Evolutionary conservation across 139 green algal species (phyloP), one percentile per base, ranked within the genome.

Genomic region (Gonium pectorale): DNA sequence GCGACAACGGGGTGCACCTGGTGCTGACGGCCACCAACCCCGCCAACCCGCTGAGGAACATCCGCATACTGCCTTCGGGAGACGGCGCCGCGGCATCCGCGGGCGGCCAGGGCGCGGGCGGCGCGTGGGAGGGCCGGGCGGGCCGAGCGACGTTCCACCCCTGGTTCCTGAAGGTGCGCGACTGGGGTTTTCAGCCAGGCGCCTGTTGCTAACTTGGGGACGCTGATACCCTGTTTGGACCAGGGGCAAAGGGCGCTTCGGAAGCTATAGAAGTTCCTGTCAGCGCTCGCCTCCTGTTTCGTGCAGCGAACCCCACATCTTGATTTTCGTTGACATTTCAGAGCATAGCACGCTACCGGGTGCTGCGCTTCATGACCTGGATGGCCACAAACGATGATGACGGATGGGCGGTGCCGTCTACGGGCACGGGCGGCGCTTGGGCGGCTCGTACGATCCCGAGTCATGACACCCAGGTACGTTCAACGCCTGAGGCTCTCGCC

Each of bases 281-380:
- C n/a, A n/a, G n/a, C n/a, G n/a, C n/a, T n/a, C n/a, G n/a, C n/a
- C n/a, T n/a, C n/a, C n/a, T n/a, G n/a, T n/a, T n/a, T n/a, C n/a
- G n/a, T n/a, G n/a, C n/a, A n/a, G n/a, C n/a, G n/a, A n/a, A n/a
- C n/a, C n/a, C n/a, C n/a, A n/a, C n/a, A n/a, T n/a, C n/a, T n/a
- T n/a, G n/a, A n/a, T n/a, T n/a, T n/a, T n/a, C n/a, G n/a, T n/a
- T n/a, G n/a, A n/a, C n/a, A n/a, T 9, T 22, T 8, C 51, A 81
- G 73, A 60, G 37, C 40, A 8, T 82, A 15, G 75, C 75, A 15
- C 59, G 75, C 13, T 82, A 82, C 33, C 72, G 68, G 24, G 41
- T 82, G 33, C 35, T 89, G 19, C 85, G 85, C n/a, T 89, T 89
- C 67, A 89, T 89, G 85, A 29, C 6, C 19, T 86, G 68, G 85